Evolutionary conservation across 495 filamentous ascomycete genomes (phyloP).

Genomic region (Cercophora sp.): DNA sequence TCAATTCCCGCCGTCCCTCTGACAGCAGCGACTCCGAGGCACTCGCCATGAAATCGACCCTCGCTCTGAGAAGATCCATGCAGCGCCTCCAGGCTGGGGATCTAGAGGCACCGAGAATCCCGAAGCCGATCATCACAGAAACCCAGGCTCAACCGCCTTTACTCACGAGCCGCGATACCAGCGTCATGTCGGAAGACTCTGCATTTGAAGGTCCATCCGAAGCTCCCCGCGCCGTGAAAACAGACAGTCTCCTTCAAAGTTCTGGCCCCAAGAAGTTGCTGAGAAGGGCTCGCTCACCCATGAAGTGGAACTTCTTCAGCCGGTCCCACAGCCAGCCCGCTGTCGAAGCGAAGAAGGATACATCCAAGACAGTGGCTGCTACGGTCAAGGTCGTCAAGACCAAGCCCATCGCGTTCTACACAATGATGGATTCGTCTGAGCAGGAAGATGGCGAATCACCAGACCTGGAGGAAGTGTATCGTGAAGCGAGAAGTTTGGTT

Average conservation of each 20-base stretch:
- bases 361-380: conserved; percentile 38
- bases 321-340: conserved; percentile 56
- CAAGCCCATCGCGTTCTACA: conserved; percentile 69
- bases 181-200: conserved; percentile 51
- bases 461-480: conserved; percentile 64
- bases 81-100: conserved; percentile 42
- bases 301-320: conserved; percentile 83
- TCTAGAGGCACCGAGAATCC: conserved; percentile 35
- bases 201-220: conserved; percentile 27
- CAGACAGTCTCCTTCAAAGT: no score
- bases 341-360: conserved; percentile 30
- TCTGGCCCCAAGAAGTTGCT: conserved; percentile 47
- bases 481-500: conserved; percentile 47
- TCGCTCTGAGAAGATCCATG: conserved; percentile 51
- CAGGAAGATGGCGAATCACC: conserved; percentile 55
- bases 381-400: conserved; percentile 37
- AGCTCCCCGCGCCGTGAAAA: not conserved
- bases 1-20: conserved; percentile 38
- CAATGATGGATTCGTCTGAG: conserved; percentile 71
- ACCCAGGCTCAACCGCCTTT: conserved; percentile 38
- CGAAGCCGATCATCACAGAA: conserved; percentile 40
- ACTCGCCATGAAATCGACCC: conserved; percentile 36
- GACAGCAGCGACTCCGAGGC: conserved; percentile 51
- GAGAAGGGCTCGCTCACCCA: conserved; percentile 56
- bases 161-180: conserved; percentile 47